These are phyloP conservation scores for Rhodocollybia butyracea DNA, from an alignment of 768 basidiomycete species.

Conservation along the genomic window DNA sequence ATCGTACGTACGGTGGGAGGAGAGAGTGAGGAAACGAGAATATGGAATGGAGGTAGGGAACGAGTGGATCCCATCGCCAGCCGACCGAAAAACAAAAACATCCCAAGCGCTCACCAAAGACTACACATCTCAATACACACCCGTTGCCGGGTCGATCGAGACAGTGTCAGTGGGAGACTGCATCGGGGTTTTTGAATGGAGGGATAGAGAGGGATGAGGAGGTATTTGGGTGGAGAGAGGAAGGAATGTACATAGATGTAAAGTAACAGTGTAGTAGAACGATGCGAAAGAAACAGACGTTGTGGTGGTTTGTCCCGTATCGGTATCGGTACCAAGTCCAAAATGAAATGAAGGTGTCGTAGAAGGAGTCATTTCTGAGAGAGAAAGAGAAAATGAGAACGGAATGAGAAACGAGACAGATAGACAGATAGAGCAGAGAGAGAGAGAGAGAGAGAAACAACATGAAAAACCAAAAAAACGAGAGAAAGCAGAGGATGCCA, in stretches of 20 bases:
- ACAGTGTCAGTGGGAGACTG: slow-evolving; percentile 2
- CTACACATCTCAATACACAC: too few relatives aligned
- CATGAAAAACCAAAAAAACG: slow-evolving; percentile 6
- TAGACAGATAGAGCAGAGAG: slow-evolving; percentile 15
- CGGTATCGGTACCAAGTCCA: neutral
- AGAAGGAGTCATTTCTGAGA: neutral
- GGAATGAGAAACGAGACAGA: slow-evolving; percentile 14
- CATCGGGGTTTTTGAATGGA: neutral
- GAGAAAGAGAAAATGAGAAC: neutral
- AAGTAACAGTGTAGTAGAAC: neutral
- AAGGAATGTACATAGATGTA: neutral
- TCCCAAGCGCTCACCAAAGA: slow-evolving; percentile 10
- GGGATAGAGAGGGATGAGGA: neutral
- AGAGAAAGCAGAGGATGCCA: slow-evolving; percentile 2
- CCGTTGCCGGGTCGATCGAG: neutral
- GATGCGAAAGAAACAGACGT: slow-evolving; percentile 3
- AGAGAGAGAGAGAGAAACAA: slow-evolving; percentile 11
- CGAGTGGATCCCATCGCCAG: too few relatives aligned
- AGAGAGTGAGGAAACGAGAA: neutral
- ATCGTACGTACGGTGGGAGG: neutral
- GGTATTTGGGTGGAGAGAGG: too few relatives aligned
- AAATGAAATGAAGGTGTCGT: neutral
- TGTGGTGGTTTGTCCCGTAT: neutral
- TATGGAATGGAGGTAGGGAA: too few relatives aligned
- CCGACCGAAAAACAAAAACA: neutral